Base-by-base conservation (phyloP, 768 basidiomycete genomes). In the Dioszegia hungarica region DNA sequence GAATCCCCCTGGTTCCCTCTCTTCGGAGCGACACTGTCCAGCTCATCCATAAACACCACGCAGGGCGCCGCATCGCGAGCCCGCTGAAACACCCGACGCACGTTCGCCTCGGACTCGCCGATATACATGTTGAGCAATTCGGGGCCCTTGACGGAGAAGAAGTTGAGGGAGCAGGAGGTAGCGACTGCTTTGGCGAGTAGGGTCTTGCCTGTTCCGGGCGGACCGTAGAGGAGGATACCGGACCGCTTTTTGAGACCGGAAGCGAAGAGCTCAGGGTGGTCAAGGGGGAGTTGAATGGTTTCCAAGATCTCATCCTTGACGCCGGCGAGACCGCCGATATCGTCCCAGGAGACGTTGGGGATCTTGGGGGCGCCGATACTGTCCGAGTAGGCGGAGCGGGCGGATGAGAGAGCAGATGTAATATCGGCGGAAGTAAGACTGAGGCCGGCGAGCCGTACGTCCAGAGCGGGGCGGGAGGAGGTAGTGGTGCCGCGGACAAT, bases 121-220 rank as follows among this genome's bases (percentile, higher is more conserved):
- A 97, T 94, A 77, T 94, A 97, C 93, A 97, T 97, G 77, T 94
- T 94, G 48, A 95, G 82, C 34, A 97, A 78, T 69, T 97, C 93
- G 2, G 93, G 93, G 0, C 93, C 93, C 74, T 97, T 95, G 67
- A 95, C 85, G n/a, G 90, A 93, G 78, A 97, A 87, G 77, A 97
- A 95, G 74, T 95, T 95, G 63, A 95, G 81, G 24, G 90, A 87
- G 73, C 88, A 95, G 2, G 90, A 90, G 0, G 92, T 95, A 22
- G 93, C 93, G 37, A 97, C 92, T 11, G 93, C 93, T 77, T 97
- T 97, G 9, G 93, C 93, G 43, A 97, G 83, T 6, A 97, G 77
- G 0, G 93, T 97, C 75, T 97, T 97, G 1, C 93, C 93, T 1
- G 93, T 97, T 25, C 93, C 93, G 5, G 93, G 93, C 3, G 93